Conservation (phyloP, 495 filamentous ascomycete genomes). For the Neurospora sp. region DNA sequence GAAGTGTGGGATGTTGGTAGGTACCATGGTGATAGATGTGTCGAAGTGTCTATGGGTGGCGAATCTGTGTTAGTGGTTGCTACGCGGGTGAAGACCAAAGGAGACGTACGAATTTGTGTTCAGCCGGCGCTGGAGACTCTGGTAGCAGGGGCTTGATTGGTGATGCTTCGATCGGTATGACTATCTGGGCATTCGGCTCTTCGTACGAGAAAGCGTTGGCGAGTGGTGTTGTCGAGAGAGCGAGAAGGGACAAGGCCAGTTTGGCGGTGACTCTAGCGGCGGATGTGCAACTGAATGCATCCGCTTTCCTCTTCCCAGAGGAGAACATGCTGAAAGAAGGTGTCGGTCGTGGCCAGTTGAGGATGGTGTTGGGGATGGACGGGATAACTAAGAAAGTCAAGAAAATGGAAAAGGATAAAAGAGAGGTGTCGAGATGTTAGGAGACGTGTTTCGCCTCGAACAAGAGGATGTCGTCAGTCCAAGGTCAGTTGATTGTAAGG, state of each 20-base stretch:
- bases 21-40: conserved; percentile 90
- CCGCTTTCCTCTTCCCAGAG: conserved; percentile 25
- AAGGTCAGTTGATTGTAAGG: neutral
- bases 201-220: conserved; percentile 10
- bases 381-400: neutral
- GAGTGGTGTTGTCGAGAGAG: conserved; percentile 33
- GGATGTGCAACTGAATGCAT: conserved; percentile 30
- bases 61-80: neutral
- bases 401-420: neutral
- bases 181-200: conserved; percentile 12
- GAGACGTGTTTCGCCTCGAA: neutral
- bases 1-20: conserved; percentile 58
- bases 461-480: neutral
- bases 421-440: neutral
- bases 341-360: neutral
- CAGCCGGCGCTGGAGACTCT: conserved; percentile 27
- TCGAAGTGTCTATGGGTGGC: conserved; percentile 54
- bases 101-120: conserved; percentile 41
- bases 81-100: conserved; percentile 6
- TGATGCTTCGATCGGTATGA: conserved; percentile 25
- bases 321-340: conserved; percentile 24
- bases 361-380: neutral
- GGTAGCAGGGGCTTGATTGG: conserved; percentile 29
- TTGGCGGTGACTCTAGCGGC: conserved; percentile 49
- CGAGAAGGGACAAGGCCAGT: conserved; percentile 54